Conservation (phyloP, 202 grass and related monocot species). For the Brachypodium distachyon region DNA sequence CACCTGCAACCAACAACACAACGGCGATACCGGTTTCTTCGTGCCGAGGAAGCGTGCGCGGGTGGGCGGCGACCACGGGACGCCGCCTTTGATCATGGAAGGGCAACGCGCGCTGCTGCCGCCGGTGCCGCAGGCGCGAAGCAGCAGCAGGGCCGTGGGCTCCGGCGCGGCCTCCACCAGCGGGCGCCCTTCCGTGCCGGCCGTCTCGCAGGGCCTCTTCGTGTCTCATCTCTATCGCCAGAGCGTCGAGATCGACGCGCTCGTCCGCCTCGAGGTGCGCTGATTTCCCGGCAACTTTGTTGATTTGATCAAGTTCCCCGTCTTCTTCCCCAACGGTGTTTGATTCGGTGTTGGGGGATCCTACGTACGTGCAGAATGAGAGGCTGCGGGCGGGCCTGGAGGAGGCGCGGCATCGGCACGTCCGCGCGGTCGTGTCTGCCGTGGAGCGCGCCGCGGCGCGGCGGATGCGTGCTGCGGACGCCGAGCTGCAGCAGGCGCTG, state of each 20-base stretch:
- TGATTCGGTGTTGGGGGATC: background rate
- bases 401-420: constrained; percentile 38
- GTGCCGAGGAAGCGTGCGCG: constrained; percentile 9
- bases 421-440: constrained; percentile 4
- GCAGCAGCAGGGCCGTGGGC: background rate
- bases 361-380: constrained; percentile 31
- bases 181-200: background rate
- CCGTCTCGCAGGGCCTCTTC: constrained; percentile 6
- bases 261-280: constrained; percentile 43
- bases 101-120: background rate
- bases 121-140: background rate
- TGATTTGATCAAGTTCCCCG: too few species aligned
- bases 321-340: background rate
- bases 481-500: constrained; percentile 37
- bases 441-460: constrained; percentile 20
- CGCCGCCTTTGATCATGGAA: constrained; percentile 3
- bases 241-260: constrained; percentile 39
- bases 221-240: constrained; percentile 32
- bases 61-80: background rate
- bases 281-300: background rate
- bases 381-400: constrained; percentile 34
- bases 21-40: background rate
- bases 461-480: constrained; percentile 42
- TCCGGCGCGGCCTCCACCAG: constrained; percentile 40
- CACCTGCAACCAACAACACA: background rate